Base-by-base conservation (phyloP, 495 filamentous ascomycete species). In the Penicillium chermesinum region DNA sequence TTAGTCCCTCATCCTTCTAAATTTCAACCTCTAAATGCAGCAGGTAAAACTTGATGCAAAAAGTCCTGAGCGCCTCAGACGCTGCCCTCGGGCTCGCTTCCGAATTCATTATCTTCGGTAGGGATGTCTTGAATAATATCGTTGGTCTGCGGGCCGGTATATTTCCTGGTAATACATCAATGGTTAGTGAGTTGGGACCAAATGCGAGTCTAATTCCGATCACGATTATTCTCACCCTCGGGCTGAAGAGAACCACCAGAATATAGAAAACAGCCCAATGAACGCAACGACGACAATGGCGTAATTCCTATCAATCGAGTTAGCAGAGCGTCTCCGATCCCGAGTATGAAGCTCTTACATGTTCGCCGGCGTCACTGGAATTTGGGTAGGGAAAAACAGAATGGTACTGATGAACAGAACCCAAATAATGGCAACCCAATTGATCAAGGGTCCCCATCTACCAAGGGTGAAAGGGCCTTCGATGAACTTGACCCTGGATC, bases 331-430 rank as follows among this genome's bases (percentile, higher is more conserved):
- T 2, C 16, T 30, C 5, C 0, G 43, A 1, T 15, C 3, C 6
- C 33, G 1, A 32, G 21, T 2, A n/a, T 2, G 36, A 33, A 18
- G 19, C 3, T n/a, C 49, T 49, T 54, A 77, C 77, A 88, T 86
- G 61, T 86, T 88, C 21, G 71, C 67, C 1, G 63, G 50, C 2
- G 83, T 88, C 7, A 88, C 69, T 18, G 84, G 84, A 20, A 73
- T 69, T 13, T 64, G 58, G 4, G 81, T 71, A 3, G 84, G 84
- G 69, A 84, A 86, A 65, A 87, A 82, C 38, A 88, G 63, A 19
- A 87, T 75, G 3, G 79, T 71, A 50, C 80, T 84, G 47, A 88
- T 86, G 57, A 87, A 84, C 32, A 72, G 39, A 3, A 86, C 83
- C 83, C 83, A 88, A 2, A 61, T 53, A n/a, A 84, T 68, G 0